Conservation (phyloP, 2,329 filamentous ascomycete genomes). For the Aspergillus spinulosporus region DNA sequence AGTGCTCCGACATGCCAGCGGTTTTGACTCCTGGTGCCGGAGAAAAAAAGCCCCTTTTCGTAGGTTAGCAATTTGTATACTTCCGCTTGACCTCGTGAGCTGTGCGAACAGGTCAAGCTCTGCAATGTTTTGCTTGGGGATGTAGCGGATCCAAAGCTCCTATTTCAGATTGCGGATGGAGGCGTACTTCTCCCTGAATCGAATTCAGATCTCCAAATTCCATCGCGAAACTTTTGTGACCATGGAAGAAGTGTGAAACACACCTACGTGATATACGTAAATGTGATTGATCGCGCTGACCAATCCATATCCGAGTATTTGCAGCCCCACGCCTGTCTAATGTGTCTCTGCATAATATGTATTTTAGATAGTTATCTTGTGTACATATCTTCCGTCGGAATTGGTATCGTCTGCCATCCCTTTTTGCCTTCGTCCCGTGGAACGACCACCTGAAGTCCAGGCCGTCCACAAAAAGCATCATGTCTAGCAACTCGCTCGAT, state of each 20-base stretch:
- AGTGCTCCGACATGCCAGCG: slow-evolving; percentile 17
- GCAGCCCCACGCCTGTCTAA: too few species aligned
- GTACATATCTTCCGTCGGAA: slow-evolving; percentile 15
- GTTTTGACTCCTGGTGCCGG: slow-evolving; percentile 13
- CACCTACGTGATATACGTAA: too few species aligned
- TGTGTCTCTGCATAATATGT: too few species aligned
- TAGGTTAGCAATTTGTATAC: slow-evolving; percentile 17
- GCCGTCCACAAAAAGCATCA: slow-evolving; percentile 48
- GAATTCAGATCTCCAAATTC: too few species aligned
- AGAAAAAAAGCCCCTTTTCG: slow-evolving; percentile 13
- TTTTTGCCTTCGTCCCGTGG: slow-evolving; percentile 44
- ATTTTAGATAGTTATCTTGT: background rate
- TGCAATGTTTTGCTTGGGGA: background rate
- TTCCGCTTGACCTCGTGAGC: slow-evolving; percentile 9
- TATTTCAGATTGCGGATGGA: slow-evolving; percentile 8
- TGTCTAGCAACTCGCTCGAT: slow-evolving; percentile 42
- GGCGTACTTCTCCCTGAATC: background rate
- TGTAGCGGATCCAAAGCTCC: background rate
- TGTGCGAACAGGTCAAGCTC: slow-evolving; percentile 9
- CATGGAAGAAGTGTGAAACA: too few species aligned
- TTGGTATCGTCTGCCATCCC: slow-evolving; percentile 46
- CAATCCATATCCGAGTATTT: too few species aligned
- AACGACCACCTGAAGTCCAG: slow-evolving; percentile 46
- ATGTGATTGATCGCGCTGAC: too few species aligned
- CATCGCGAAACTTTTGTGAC: too few species aligned